phyloP scores from a whole-genome alignment of 2,329 filamentous ascomycete genomes.

The Falciphora oryzae region DNA sequence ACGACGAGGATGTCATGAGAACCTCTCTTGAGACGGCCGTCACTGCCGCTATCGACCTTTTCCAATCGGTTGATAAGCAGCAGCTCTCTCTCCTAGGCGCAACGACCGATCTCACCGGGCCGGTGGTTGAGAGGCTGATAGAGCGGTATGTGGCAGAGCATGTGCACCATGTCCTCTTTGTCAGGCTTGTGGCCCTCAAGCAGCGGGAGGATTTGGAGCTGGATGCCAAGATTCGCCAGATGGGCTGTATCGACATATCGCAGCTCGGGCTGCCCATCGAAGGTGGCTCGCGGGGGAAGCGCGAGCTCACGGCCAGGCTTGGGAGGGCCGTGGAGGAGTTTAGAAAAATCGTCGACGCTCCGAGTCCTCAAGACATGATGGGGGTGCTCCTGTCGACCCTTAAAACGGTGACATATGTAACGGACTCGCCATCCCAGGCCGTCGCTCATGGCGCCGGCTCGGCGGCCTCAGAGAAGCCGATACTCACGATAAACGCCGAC shows the following conservation, averaged over 20 bases:
- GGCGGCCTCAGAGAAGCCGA: slow-evolving; percentile 43
- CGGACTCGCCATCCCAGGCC: slow-evolving; percentile 28
- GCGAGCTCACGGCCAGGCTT: slow-evolving; percentile 72
- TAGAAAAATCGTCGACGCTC: slow-evolving; percentile 71
- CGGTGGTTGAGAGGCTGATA: slow-evolving; percentile 86
- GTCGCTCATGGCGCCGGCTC: slow-evolving; percentile 23
- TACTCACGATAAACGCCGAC: slow-evolving; percentile 71
- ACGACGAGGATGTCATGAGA: slow-evolving; percentile 88
- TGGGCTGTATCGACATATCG: slow-evolving; percentile 89
- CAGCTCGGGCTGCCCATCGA: slow-evolving; percentile 88
- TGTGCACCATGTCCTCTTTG: slow-evolving; percentile 84
- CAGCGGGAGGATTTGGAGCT: slow-evolving; percentile 79
- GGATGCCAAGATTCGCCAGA: slow-evolving; percentile 84
- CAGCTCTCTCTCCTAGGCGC: slow-evolving; percentile 87
- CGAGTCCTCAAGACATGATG: slow-evolving; percentile 85
- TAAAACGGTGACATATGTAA: slow-evolving; percentile 71
- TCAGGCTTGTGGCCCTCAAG: slow-evolving; percentile 71
- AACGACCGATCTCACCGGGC: slow-evolving; percentile 88
- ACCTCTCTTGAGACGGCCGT: slow-evolving; percentile 86
- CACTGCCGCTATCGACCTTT: slow-evolving; percentile 88
- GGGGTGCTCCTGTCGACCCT: slow-evolving; percentile 72
- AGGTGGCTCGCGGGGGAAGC: slow-evolving; percentile 70
- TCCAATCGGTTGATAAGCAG: slow-evolving; percentile 92
- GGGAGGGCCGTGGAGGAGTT: slow-evolving; percentile 81
- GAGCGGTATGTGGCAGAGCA: slow-evolving; percentile 93